Evolutionary conservation across 1,284 basidiomycete genomes (phyloP), one percentile per base, ranked within the genome.

Genomic region (Pseudozyma thailandica): DNA sequence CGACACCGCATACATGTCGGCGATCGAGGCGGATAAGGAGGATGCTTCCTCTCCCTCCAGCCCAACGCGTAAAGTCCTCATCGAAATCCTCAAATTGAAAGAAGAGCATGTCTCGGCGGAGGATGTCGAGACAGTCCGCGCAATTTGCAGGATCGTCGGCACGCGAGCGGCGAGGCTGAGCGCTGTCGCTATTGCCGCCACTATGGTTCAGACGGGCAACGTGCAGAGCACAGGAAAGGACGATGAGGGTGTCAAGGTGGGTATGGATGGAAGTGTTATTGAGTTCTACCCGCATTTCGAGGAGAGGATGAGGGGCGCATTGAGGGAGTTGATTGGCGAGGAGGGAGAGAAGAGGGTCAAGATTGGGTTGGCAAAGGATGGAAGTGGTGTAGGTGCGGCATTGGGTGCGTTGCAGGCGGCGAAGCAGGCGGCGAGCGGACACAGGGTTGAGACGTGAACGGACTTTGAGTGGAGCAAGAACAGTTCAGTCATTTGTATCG

Each of bases 311-410:
- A 87, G 91, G 28, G 88, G 89, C 44, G 90, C 92, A 0, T 83
- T 98, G 47, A 85, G 87, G n/a, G 84, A 85, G 2, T 79, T 98
- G 30, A 87, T 98, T 12, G 94, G 95, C 7, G 86, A 88, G 38
- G 88, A 92, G 38, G 88, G 90, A 5, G 93, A 93, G 85, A 86
- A 88, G 78, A 86, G 88, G 33, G 89, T 96, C 7, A 88, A 90
- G 63, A 92, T 98, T 74, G 94, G 92, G 21, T 84, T 97, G 75
- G 95, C 95, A 5, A 98, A 96, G 85, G 96, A 98, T 80, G 95
- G 96, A 23, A 94, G 92, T 81, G 96, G 95, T 50, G 93, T 95
- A 37, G 95, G 95, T 80, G 75, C 73, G 18, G 73, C 75, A 4
- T 44, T 75, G 42, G 68, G 73, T 25, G 75, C 73, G 2, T 39